These are phyloP conservation scores for Leucocoprinus leucothites DNA, from an alignment of 768 basidiomycete species.

Conservation along the genomic window DNA sequence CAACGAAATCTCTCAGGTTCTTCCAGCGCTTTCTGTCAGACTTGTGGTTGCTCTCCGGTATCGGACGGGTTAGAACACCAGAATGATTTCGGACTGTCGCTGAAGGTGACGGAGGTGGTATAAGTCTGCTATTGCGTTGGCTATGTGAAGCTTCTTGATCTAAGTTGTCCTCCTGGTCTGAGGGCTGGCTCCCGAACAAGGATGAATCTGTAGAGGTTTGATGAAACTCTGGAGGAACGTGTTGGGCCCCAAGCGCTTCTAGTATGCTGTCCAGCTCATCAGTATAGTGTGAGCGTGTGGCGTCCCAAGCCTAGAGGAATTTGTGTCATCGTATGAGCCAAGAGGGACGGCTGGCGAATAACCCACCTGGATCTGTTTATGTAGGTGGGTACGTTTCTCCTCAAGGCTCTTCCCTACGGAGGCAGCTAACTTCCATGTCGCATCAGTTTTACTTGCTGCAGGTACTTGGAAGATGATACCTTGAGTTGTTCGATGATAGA, in stretches of 20 bases:
- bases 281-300: constrained; percentile 52
- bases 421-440: constrained; percentile 55
- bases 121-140: constrained; percentile 7
- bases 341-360: neutral
- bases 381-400: constrained; percentile 60
- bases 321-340: neutral
- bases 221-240: constrained; percentile 79
- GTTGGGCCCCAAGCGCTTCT: constrained; percentile 67
- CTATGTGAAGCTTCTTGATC: constrained; percentile 12
- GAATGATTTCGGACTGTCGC: constrained; percentile 25
- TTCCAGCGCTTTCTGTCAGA: constrained; percentile 67
- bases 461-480: constrained; percentile 34
- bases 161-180: constrained; percentile 35
- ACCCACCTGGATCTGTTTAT: constrained; percentile 60
- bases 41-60: constrained; percentile 12
- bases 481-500: constrained; percentile 76
- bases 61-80: neutral
- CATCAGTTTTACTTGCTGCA: neutral
- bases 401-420: constrained; percentile 73
- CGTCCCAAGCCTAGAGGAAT: constrained; percentile 65
- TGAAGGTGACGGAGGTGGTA: constrained; percentile 25
- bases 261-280: constrained; percentile 66
- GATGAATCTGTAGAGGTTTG: constrained; percentile 64
- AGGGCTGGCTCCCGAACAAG: constrained; percentile 76
- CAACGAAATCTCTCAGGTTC: constrained; percentile 81